Percentiles rank a stretch among this genome's conserved stretches.
phyloP scores from a whole-genome alignment of 345 rosid species.

The Populus ilicifolia region DNA sequence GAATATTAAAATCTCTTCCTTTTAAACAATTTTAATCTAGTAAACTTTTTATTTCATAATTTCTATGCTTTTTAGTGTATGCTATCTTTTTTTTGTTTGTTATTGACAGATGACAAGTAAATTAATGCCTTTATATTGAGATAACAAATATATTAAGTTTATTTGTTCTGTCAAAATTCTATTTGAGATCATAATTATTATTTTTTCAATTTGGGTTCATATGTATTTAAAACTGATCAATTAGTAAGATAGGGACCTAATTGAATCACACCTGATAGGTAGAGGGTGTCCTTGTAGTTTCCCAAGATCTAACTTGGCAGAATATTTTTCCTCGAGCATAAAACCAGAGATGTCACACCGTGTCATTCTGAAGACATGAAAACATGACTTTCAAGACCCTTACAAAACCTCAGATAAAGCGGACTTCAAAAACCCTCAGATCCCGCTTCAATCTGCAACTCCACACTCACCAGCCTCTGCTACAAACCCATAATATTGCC shows the following conservation, averaged over 20 bases:
- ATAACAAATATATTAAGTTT: background rate
- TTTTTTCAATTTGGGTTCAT: background rate
- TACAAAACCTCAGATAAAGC: slow-evolving; percentile 11
- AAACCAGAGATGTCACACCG: background rate
- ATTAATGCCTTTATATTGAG: too few relatives aligned
- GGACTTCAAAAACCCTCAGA: slow-evolving; percentile 6
- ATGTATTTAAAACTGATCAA: background rate
- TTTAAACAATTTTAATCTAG: background rate
- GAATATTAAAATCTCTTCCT: background rate
- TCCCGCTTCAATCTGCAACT: slow-evolving; percentile 10
- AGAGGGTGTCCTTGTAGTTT: background rate
- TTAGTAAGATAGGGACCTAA: background rate
- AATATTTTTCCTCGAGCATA: background rate
- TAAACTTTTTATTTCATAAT: background rate
- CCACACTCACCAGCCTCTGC: background rate
- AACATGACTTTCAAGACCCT: slow-evolving; percentile 7
- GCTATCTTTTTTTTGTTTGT: background rate
- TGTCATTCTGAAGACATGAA: background rate
- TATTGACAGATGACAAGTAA: too few relatives aligned
- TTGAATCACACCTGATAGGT: background rate
- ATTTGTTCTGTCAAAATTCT: background rate
- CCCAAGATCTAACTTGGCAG: background rate
- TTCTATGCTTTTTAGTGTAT: background rate
- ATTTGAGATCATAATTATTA: too few relatives aligned
- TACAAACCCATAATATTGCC: background rate